Evolutionary conservation across 352 stramenopile genomes (phyloP).

Genomic region (Phytophthora podocarpi): DNA sequence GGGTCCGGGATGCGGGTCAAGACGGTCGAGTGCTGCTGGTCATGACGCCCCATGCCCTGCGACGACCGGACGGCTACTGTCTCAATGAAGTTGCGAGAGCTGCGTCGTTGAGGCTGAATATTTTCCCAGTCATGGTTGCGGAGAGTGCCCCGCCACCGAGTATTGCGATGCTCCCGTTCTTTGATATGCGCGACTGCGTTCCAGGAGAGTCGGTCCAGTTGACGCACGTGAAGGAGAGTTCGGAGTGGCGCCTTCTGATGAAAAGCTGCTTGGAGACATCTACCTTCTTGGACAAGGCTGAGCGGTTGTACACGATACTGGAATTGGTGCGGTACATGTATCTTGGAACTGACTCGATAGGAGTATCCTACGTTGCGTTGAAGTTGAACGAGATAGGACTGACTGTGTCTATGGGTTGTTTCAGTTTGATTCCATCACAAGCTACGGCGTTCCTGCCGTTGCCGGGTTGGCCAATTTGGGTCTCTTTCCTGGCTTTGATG

Average conservation of each 20-base stretch:
- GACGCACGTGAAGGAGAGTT: conserved; percentile 35
- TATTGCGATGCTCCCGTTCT: conserved; percentile 76
- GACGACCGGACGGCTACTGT: conserved; percentile 75
- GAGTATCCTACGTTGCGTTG: neutral
- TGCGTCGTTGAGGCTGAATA: conserved; percentile 59
- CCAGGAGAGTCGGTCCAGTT: conserved; percentile 34
- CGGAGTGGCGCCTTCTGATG: conserved; percentile 55
- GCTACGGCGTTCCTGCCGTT: conserved; percentile 64
- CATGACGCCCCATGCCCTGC: conserved; percentile 81
- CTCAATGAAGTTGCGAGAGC: conserved; percentile 81
- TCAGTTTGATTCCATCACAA: conserved; percentile 72
- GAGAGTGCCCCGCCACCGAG: conserved; percentile 71
- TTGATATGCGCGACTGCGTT: conserved; percentile 76
- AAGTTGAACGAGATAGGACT: neutral
- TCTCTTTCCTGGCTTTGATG: conserved; percentile 49
- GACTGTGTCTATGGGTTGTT: conserved; percentile 1
- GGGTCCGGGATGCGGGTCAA: conserved; percentile 71
- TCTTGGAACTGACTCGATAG: neutral
- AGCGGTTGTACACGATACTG: conserved; percentile 62
- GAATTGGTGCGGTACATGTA: conserved; percentile 55
- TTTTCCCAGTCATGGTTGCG: conserved; percentile 73
- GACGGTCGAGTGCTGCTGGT: conserved; percentile 76
- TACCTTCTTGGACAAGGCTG: conserved; percentile 49
- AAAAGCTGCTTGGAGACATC: conserved; percentile 36
- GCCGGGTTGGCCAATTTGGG: conserved; percentile 63